A percentile compares a stretch with the other conserved stretches of the same genome.
These are phyloP conservation scores for Fusarium sp. DNA, from an alignment of 2,329 filamentous ascomycete species.

Conservation along the genomic window DNA sequence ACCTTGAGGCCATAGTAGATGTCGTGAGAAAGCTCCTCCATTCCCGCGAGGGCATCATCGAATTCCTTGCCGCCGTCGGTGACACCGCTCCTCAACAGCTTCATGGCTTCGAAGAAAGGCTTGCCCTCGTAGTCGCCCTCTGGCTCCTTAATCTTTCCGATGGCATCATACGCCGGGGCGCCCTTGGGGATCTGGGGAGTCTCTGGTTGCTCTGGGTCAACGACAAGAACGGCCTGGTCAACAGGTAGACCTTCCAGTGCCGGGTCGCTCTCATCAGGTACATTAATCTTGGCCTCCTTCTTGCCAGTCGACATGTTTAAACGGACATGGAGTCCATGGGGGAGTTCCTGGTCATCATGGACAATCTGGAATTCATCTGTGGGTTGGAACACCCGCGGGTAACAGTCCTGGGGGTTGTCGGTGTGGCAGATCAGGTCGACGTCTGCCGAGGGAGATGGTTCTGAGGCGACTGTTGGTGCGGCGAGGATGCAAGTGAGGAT, in stretches of 20 bases:
- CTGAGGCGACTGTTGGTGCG: slow-evolving; percentile 44
- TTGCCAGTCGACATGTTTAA: slow-evolving; percentile 73
- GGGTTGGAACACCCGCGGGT: slow-evolving; percentile 72
- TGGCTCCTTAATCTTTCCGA: slow-evolving; percentile 69
- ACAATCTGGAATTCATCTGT: slow-evolving; percentile 74
- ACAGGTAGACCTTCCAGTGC: slow-evolving; percentile 64
- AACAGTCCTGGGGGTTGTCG: slow-evolving; percentile 70
- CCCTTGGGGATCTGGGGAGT: slow-evolving; percentile 57
- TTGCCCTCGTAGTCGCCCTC: slow-evolving; percentile 49
- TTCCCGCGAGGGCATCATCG: slow-evolving; percentile 65
- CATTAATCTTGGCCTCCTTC: slow-evolving; percentile 75
- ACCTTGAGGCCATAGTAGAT: slow-evolving; percentile 77
- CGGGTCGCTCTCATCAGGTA: slow-evolving; percentile 64
- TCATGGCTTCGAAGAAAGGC: slow-evolving; percentile 57
- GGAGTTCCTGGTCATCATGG: slow-evolving; percentile 73
- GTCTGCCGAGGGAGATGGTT: slow-evolving; percentile 52
- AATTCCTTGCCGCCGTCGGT: slow-evolving; percentile 51
- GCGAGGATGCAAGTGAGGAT: slow-evolving; percentile 46
- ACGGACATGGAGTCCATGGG: slow-evolving; percentile 74
- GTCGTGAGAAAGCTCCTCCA: slow-evolving; percentile 75
- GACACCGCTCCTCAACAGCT: slow-evolving; percentile 61
- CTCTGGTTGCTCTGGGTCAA: slow-evolving; percentile 60
- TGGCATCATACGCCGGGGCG: slow-evolving; percentile 68
- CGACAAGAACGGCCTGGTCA: slow-evolving; percentile 65
- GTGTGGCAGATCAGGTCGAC: slow-evolving; percentile 75